Evolutionary conservation across 306 rosid genomes (phyloP).

Genomic region (Mucuna pruriens): DNA sequence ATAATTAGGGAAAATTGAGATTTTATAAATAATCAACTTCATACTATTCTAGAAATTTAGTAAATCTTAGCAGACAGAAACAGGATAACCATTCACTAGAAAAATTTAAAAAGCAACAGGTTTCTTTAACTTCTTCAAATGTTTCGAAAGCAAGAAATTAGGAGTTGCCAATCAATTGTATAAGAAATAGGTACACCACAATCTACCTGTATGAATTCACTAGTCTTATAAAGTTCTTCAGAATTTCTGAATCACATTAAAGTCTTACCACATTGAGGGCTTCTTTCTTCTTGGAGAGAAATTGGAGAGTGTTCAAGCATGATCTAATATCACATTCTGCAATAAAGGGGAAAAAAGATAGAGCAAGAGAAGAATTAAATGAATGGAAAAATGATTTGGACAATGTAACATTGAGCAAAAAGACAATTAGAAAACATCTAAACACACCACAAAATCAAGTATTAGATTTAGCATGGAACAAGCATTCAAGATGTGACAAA

Average conservation of each 20-base stretch:
- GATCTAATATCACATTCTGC: constrained; percentile 97
- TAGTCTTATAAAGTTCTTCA: background rate
- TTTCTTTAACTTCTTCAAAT: constrained; percentile 18
- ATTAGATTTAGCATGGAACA: constrained; percentile 4
- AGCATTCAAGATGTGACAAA: background rate
- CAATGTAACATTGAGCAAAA: background rate
- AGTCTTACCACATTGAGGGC: constrained; percentile 75
- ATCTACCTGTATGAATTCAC: constrained; percentile 20
- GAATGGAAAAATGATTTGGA: constrained; percentile 17
- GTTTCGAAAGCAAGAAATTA: background rate
- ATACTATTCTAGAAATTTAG: constrained; percentile 1
- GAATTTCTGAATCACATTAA: constrained; percentile 10
- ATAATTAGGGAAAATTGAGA: constrained; percentile 1
- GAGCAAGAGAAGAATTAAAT: constrained; percentile 36
- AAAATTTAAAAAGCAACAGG: background rate
- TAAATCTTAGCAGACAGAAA: constrained; percentile 19
- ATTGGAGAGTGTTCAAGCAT: constrained; percentile 95
- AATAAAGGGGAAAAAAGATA: constrained; percentile 26
- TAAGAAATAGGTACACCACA: constrained; percentile 26
- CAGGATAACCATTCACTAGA: background rate
- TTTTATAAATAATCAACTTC: constrained; percentile 12
- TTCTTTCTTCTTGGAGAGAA: constrained; percentile 87
- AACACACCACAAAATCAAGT: constrained; percentile 17
- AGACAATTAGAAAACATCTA: constrained; percentile 3
- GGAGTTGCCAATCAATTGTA: background rate